These are phyloP conservation scores for Taphrina pruni DNA, from an alignment of 1,139 yeast species.

Conservation along the genomic window DNA sequence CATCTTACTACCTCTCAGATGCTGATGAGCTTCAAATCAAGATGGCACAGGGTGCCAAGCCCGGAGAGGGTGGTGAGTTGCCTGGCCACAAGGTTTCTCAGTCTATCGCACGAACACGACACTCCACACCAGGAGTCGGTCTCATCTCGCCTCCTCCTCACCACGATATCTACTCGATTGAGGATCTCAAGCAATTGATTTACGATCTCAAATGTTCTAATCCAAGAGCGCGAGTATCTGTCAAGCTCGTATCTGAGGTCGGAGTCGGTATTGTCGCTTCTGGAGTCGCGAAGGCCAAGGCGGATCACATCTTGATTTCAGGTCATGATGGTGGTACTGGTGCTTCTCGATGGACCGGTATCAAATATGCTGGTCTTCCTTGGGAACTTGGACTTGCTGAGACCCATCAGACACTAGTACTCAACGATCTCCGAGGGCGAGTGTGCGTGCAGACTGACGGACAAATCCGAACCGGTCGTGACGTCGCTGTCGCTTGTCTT, in stretches of 20 bases:
- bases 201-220: slow-evolving; percentile 96
- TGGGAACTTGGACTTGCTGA: slow-evolving; percentile 99
- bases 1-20: slow-evolving; percentile 90
- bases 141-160: slow-evolving; percentile 98
- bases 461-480: slow-evolving; percentile 93
- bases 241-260: slow-evolving; percentile 93
- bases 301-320: slow-evolving; percentile 91
- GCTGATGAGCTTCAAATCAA: slow-evolving; percentile 97
- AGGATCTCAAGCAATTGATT: slow-evolving; percentile 93
- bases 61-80: slow-evolving; percentile 99
- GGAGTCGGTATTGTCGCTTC: slow-evolving; percentile 99
- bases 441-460: slow-evolving; percentile 97
- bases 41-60: slow-evolving; percentile 99
- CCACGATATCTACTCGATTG: slow-evolving; percentile 97
- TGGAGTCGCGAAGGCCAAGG: slow-evolving; percentile 98
- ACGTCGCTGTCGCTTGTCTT: slow-evolving; percentile 92
- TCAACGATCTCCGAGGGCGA: slow-evolving; percentile 93
- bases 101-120: slow-evolving; percentile 92
- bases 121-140: slow-evolving; percentile 96
- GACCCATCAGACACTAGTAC: slow-evolving; percentile 94
- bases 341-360: slow-evolving; percentile 97
- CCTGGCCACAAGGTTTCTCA: slow-evolving; percentile 93
- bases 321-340: slow-evolving; percentile 99
- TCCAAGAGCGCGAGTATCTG: slow-evolving; percentile 96
- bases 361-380: slow-evolving; percentile 95